Percentiles rank a stretch among this genome's conserved stretches.
These are phyloP conservation scores for Aurifilum marmelostoma DNA, from an alignment of 2,329 filamentous ascomycete species.

Conservation along the genomic window DNA sequence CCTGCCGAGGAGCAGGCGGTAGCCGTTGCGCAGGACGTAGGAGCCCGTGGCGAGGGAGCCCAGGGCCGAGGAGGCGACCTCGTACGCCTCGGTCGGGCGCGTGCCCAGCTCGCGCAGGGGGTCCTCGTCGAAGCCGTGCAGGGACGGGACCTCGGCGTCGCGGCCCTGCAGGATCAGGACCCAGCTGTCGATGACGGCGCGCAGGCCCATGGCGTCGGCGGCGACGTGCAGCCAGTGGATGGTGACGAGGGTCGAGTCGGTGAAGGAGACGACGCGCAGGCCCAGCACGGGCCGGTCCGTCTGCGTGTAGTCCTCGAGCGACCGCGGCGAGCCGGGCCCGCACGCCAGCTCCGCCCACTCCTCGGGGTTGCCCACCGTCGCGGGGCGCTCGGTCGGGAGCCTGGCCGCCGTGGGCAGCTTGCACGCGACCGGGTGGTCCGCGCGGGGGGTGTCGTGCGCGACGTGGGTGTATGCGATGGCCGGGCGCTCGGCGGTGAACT, in stretches of 20 bases:
- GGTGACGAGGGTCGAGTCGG: slow-evolving; percentile 47
- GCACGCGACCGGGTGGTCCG: slow-evolving; percentile 41
- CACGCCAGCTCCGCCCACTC: slow-evolving; percentile 34
- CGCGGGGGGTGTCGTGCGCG: slow-evolving; percentile 35
- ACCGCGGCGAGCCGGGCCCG: slow-evolving; percentile 32
- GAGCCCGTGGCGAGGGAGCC: slow-evolving; percentile 32
- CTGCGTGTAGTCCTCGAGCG: slow-evolving; percentile 42
- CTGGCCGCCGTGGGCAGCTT: slow-evolving; percentile 35
- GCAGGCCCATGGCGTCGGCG: slow-evolving; percentile 46
- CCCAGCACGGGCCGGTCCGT: slow-evolving; percentile 46
- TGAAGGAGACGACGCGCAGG: slow-evolving; percentile 48
- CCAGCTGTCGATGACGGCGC: slow-evolving; percentile 47
- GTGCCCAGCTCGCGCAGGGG: slow-evolving; percentile 37
- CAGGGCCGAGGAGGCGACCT: slow-evolving; percentile 31
- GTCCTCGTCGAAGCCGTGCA: slow-evolving; percentile 37
- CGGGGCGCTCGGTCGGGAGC: slow-evolving; percentile 29
- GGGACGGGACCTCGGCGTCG: slow-evolving; percentile 40
- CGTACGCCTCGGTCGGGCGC: slow-evolving; percentile 34
- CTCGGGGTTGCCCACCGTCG: slow-evolving; percentile 35
- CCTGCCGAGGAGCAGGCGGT: slow-evolving; percentile 34
- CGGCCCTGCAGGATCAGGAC: slow-evolving; percentile 42
- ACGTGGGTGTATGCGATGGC: slow-evolving; percentile 41
- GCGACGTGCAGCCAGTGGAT: slow-evolving; percentile 48
- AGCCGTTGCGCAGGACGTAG: slow-evolving; percentile 37
- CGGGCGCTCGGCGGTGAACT: slow-evolving; percentile 40